Evolutionary conservation across 495 filamentous ascomycete genomes (phyloP).

Genomic region (Neohortaea acidophila): DNA sequence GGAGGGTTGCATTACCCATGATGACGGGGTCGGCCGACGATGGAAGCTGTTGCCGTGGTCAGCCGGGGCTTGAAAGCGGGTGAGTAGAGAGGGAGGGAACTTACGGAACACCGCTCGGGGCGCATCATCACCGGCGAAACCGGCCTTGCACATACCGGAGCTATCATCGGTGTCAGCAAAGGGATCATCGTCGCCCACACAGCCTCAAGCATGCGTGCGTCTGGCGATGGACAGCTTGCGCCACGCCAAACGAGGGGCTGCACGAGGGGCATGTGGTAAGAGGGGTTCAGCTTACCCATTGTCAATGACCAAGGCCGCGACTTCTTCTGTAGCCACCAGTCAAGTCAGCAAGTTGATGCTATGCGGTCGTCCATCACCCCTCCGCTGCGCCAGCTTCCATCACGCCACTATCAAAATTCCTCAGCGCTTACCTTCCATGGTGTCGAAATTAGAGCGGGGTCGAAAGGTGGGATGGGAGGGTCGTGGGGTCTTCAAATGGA

Average conservation of each 20-base stretch:
- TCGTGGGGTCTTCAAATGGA: conserved; percentile 6
- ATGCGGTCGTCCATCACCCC: background rate
- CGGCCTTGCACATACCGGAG: conserved; percentile 99
- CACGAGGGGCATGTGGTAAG: background rate
- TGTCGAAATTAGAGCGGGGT: conserved; percentile 30
- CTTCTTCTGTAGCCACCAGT: conserved; percentile 65
- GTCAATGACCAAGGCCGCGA: conserved; percentile 99
- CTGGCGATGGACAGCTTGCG: no score
- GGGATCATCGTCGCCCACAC: no score
- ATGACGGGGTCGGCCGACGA: conserved; percentile 97
- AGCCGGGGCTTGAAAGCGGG: conserved; percentile 15
- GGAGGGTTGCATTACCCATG: conserved; percentile 67
- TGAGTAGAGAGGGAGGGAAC: conserved; percentile 30
- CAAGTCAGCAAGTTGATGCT: conserved; percentile 37
- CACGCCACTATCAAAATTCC: conserved; percentile 8
- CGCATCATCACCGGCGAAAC: conserved; percentile 99
- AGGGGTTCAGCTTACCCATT: conserved; percentile 70
- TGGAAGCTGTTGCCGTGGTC: conserved; percentile 56
- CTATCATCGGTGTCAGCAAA: conserved; percentile 36
- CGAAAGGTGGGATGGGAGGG: conserved; percentile 15
- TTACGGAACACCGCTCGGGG: conserved; percentile 99
- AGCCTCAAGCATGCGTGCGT: no score
- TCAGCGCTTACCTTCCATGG: conserved; percentile 63
- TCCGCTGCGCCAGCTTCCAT: background rate
- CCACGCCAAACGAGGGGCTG: no score